A percentile compares a stretch with the other conserved stretches of the same genome.
Evolutionary conservation across 331 rosid genomes (phyloP).

Genomic region (Saraca asoca): DNA sequence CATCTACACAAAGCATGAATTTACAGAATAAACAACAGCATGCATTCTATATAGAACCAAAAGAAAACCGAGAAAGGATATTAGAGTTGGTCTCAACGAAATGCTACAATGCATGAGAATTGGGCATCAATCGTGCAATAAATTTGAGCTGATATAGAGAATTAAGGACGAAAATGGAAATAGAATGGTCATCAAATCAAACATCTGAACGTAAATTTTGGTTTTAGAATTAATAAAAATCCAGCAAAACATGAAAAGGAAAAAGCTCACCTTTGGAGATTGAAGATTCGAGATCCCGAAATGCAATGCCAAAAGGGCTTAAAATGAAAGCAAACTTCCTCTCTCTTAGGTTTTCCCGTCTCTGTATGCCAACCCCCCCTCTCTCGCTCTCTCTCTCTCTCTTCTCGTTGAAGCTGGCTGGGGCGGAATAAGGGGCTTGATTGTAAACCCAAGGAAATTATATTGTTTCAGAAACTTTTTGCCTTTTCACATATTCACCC

Average conservation of each 20-base stretch:
- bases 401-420: conserved; percentile 48
- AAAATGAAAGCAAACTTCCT: conserved; percentile 41
- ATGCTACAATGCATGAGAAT: conserved; percentile 39
- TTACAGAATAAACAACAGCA: conserved; percentile 19
- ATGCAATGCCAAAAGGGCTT: conserved; percentile 48
- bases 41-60: conserved; percentile 5
- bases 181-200: conserved; percentile 38
- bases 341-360: conserved; percentile 51
- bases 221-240: conserved; percentile 4
- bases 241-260: conserved; percentile 22
- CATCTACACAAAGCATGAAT: conserved; percentile 29
- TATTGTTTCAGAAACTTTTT: conserved; percentile 31
- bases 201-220: conserved; percentile 28
- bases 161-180: conserved; percentile 30
- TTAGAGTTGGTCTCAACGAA: conserved; percentile 16
- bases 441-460: conserved; percentile 32
- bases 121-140: conserved; percentile 22
- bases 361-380: conserved; percentile 33
- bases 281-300: conserved; percentile 69
- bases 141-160: conserved; percentile 36
- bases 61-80: conserved; percentile 5
- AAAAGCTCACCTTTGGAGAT: conserved; percentile 49
- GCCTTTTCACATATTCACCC: conserved; percentile 7
- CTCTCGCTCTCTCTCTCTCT: conserved; percentile 13
- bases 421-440: conserved; percentile 29